Base-by-base conservation (phyloP, 805 yeast genomes). In the Cyberlindnera saturnus region DNA sequence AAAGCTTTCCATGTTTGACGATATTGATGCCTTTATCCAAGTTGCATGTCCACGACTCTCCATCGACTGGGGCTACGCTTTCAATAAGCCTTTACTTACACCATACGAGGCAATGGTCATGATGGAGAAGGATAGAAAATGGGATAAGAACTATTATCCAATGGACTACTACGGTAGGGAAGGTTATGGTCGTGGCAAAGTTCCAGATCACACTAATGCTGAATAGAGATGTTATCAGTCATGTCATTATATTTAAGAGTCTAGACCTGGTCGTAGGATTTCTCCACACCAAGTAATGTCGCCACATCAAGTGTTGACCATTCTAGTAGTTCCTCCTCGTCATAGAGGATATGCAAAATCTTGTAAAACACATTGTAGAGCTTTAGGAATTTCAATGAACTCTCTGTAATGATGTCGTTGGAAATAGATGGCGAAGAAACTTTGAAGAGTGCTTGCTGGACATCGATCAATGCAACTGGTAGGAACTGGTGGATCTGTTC, bases 61-160 rank as follows among this genome's bases (percentile, higher is more conserved):
- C 2, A 91, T 93, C 34, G 99, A 93, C 62, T 93, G 99, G 99
- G 99, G 99, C 0, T 93, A 93, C 62, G 99, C 99, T 0, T 93
- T 93, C 59, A 80, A 81, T 46, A 86, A 85, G 57, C 99, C 99
- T 0, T 66, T 93, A 35, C 65, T 93, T 45, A 91, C 99, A 0
- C 99, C 99, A 0, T 93, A 93, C 60, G 99, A 93, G 60, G 88
- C 96, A 0, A 88, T 86, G 87, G 96, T 90, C 5, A 75, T 89
- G 74, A 63, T 93, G 52, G 83, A 77, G 7, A 73, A 81, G 37
- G 97, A 89, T 56, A 66, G 66, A 32, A 72, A 69, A 63, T 86
- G 93, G 77, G 67, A 63, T 37, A 75, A 74, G 34, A 69, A 69
- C 1, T 81, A 73, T 44, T 93, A 93, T 59, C 97, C 97, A 9